Evolutionary conservation across 768 basidiomycete genomes (phyloP), one percentile per base, ranked within the genome.

Genomic region (Russula abietina): DNA sequence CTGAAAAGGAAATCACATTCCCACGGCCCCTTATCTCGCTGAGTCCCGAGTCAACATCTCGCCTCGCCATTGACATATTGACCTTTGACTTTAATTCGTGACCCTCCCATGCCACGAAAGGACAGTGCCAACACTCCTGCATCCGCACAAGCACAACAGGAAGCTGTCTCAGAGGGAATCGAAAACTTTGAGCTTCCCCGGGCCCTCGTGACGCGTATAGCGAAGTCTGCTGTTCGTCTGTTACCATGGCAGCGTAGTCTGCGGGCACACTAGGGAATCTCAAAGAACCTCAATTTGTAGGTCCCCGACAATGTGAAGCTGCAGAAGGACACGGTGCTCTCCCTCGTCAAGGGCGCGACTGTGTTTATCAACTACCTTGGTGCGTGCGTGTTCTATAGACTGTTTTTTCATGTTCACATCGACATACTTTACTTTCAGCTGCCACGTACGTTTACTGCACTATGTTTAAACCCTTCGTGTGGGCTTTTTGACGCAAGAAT

Each of bases 321-420:
- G 60, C 90, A 93, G 69, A 96, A 94, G 65, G 96, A 98, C 62
- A 89, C 91, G 0, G 85, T 94, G 0, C 72, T 89, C 1, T 91
- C 93, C 14, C 79, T 97, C 11, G 80, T 89, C 16, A 94, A 94
- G 71, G 88, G 88, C 33, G 92, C 94, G 4, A 96, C 95, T 0
- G 89, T 98, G 56, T 98, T 98, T 73, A 94, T 99, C 67, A 95
- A 90, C 73, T 96, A 94, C 69, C 78, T 98, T 9, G 88, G 95
- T 89, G 72, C 68, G 87, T 76, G 57, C 16, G 16, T 16, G 38
- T 26, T 65, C 22, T 9, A n/a, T 65, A 53, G 19, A 45, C 30
- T 49, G 1, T 53, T 10, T 9, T 14, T 11, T 4, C 52, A 22
- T 10, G 19, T 24, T 2, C 19, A n/a, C 24, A 1, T n/a, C 26